Evolutionary conservation across 2,329 filamentous ascomycete genomes (phyloP).

Genomic region (Monosporascus ibericus): DNA sequence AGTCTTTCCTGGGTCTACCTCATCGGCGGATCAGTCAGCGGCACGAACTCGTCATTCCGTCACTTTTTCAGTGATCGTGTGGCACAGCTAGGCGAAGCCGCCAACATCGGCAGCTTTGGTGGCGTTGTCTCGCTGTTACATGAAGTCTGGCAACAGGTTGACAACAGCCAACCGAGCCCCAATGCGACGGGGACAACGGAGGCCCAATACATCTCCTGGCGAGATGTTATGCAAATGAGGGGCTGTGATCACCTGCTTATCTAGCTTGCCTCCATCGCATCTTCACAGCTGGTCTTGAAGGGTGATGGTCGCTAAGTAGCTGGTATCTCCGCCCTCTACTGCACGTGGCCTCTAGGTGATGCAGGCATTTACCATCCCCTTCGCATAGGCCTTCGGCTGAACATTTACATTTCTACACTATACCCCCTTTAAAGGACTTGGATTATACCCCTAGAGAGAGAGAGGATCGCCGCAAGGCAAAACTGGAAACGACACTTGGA

Average conservation of each 20-base stretch:
- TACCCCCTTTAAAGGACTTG: conserved; percentile 14
- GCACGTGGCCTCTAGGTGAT: conserved; percentile 26
- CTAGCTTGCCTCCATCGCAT: conserved; percentile 35
- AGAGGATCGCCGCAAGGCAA: conserved; percentile 27
- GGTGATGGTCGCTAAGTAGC: conserved; percentile 13
- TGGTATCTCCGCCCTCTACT: conserved; percentile 9
- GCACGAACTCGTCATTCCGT: conserved; percentile 68
- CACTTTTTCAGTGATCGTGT: conserved; percentile 71
- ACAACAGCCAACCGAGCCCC: conserved; percentile 36
- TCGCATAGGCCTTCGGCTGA: conserved; percentile 16
- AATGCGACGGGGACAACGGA: conserved; percentile 30
- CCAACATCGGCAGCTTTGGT: conserved; percentile 78
- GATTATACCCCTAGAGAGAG: conserved; percentile 19
- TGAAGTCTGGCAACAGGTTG: conserved; percentile 81
- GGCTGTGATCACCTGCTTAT: conserved; percentile 91
- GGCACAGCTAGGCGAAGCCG: conserved; percentile 67
- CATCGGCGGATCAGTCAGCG: conserved; percentile 74
- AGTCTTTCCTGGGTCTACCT: conserved; percentile 91
- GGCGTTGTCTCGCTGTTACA: conserved; percentile 71
- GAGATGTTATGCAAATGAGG: conserved; percentile 87
- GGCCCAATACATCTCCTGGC: conserved; percentile 78
- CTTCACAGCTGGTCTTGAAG: conserved; percentile 33
- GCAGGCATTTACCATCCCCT: conserved; percentile 31
- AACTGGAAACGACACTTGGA: conserved; percentile 25
- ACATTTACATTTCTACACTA: conserved; percentile 15